phyloP scores from a whole-genome alignment of 345 rosid genomes.

The Microthlaspi erraticum region DNA sequence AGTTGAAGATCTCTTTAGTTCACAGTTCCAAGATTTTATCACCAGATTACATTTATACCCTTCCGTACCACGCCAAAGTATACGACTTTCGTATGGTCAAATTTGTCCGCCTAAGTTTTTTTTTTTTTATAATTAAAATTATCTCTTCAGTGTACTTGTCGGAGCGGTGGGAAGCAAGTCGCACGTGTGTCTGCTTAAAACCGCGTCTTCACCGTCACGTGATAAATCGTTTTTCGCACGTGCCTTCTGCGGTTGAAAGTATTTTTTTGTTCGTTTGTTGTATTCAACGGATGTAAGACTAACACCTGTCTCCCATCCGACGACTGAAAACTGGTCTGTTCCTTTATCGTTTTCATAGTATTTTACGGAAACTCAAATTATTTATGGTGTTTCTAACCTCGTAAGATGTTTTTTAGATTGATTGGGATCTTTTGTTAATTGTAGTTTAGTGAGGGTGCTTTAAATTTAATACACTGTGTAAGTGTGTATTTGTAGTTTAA shows the following conservation, averaged over 20 bases:
- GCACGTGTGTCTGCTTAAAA: slow-evolving; percentile 61
- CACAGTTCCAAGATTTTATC: slow-evolving; percentile 28
- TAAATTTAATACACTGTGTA: not conserved
- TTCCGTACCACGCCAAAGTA: slow-evolving; percentile 34
- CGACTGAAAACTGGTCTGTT: not conserved
- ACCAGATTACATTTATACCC: slow-evolving; percentile 20
- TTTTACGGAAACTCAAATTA: not conserved
- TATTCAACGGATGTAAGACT: not conserved
- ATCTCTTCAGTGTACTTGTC: slow-evolving; percentile 34
- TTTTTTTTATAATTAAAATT: not conserved
- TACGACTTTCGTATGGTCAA: slow-evolving; percentile 42
- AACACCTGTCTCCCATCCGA: not conserved
- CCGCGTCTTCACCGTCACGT: slow-evolving; percentile 53
- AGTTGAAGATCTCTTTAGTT: slow-evolving; percentile 33
- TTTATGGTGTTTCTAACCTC: too few relatives aligned
- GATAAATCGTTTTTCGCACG: slow-evolving; percentile 46
- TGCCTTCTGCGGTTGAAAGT: slow-evolving; percentile 37
- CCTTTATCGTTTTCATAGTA: not conserved
- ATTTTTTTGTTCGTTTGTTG: not conserved
- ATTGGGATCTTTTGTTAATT: not conserved
- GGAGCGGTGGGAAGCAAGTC: slow-evolving; percentile 53
- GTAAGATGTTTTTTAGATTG: not conserved
- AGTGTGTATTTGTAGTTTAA: not conserved
- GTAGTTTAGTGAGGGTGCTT: too few relatives aligned
- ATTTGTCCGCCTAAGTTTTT: slow-evolving; percentile 35